Base-by-base conservation (phyloP, 805 yeast genomes). In the Kurtzmaniella fragi region DNA sequence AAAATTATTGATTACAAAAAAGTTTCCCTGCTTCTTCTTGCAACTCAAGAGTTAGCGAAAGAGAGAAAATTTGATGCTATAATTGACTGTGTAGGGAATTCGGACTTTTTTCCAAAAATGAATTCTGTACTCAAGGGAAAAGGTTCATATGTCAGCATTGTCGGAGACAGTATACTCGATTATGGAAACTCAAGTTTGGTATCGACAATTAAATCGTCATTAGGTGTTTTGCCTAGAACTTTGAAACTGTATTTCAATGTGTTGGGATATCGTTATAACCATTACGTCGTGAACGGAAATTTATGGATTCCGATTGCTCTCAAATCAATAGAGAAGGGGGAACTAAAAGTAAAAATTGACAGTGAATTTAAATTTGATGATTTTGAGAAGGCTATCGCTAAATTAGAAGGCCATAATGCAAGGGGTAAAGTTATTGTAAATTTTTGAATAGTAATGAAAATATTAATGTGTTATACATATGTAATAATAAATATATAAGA, bases 361-460 rank as follows among this genome's bases (percentile, higher is more conserved):
- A 67, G 80, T 4, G 71, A 70, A 27, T 70, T 62, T 43, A 53
- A 66, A 12, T 70, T 81, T 45, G 70, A 63, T 2, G 73, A 82
- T 13, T 75, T 55, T 44, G 45, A 69, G 34, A 53, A 63, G 7
- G 93, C 88, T 1, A 54, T 74, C 33, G 72, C 73, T 7, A 63
- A 62, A 44, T 53, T 82, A 23, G 55, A 54, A 6, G 55, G 67
- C 26, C 72, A 76, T 41, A 62, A 55, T 35, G 79, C 82, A 6
- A 75, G 71, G 40, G 96, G 95, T 28, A 87, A 86, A 56, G 64
- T 83, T 35, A 73, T 87, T n/a, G 40, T 78, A 25, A 49, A 54
- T 38, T 49, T 65, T 37, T 31, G 9, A 31, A 30, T n/a, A n/a
- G n/a, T n/a, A n/a, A n/a, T n/a, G n/a, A n/a, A n/a, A n/a, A n/a